phyloP scores from a whole-genome alignment of 129 eudicot species.

The Ambrosia trifida region DNA sequence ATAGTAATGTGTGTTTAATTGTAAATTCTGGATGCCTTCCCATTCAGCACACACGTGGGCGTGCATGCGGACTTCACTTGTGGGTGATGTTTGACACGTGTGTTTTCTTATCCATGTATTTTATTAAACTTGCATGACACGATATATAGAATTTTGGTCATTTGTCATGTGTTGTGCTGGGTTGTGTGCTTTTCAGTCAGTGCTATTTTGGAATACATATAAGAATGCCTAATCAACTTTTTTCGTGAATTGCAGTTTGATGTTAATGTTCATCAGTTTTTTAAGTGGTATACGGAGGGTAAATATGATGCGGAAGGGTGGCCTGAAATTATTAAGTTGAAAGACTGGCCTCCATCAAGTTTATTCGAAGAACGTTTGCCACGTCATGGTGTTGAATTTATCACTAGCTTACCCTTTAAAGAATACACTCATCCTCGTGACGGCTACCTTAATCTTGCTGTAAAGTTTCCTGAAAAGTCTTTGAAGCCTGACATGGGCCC shows the following conservation, averaged over 20 bases:
- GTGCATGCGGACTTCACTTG: no score
- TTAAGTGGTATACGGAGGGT: slow-evolving; percentile 48
- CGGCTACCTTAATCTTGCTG: slow-evolving; percentile 64
- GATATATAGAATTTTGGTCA: no score
- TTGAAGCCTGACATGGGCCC: slow-evolving; percentile 81
- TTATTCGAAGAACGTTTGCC: slow-evolving; percentile 69
- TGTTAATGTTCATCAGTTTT: slow-evolving; percentile 54
- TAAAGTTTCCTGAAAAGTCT: slow-evolving; percentile 42
- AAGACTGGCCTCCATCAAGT: slow-evolving; percentile 74
- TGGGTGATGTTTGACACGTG: no score
- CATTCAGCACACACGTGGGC: no score
- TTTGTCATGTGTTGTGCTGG: no score
- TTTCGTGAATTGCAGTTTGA: slow-evolving; percentile 47
- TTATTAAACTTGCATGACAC: no score
- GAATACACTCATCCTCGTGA: slow-evolving; percentile 67
- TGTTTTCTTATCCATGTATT: no score
- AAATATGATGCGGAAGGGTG: slow-evolving; percentile 31
- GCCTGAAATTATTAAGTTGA: slow-evolving; percentile 71
- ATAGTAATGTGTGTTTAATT: no score
- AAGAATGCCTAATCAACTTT: not conserved
- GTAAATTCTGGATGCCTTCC: no score
- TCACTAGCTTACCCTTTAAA: slow-evolving; percentile 63
- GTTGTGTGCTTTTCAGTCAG: no score
- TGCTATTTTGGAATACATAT: no score
- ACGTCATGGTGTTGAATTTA: slow-evolving; percentile 72